These are phyloP conservation scores for Rubia balearica DNA, from an alignment of 305 asterid genomes.

Conservation along the genomic window DNA sequence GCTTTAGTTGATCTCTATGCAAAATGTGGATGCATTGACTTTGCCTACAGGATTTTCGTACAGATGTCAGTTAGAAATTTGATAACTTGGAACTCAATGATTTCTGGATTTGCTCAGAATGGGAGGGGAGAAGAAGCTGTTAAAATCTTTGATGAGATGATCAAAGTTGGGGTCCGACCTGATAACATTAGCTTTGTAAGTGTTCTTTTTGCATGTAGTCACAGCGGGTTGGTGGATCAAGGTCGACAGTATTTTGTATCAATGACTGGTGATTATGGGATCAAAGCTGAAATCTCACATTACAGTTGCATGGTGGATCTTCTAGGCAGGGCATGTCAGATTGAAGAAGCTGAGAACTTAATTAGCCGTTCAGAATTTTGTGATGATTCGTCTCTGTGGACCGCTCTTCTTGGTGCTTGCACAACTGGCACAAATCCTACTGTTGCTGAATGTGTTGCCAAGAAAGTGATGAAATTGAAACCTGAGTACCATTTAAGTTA, in stretches of 20 bases:
- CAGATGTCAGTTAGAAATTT: constrained; percentile 55
- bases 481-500: constrained; percentile 84
- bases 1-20: constrained; percentile 87
- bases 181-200: constrained; percentile 63
- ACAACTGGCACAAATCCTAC: constrained; percentile 44
- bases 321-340: constrained; percentile 63
- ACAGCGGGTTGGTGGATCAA: constrained; percentile 60
- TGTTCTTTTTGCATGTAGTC: constrained; percentile 86
- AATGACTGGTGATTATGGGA: constrained; percentile 41
- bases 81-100: constrained; percentile 87
- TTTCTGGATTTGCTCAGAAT: constrained; percentile 89
- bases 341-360: constrained; percentile 75
- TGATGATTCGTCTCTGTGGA: constrained; percentile 61
- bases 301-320: constrained; percentile 87
- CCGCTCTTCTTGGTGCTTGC: constrained; percentile 74
- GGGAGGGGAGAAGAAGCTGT: constrained; percentile 75
- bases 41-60: constrained; percentile 50
- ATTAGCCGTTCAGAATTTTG: constrained; percentile 37
- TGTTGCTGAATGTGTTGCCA: constrained; percentile 59
- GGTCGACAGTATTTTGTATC: constrained; percentile 51
- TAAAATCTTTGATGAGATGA: constrained; percentile 51
- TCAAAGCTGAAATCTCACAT: constrained; percentile 55
- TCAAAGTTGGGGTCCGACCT: constrained; percentile 41
- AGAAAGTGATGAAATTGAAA: constrained; percentile 60
- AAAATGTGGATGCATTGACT: constrained; percentile 70